Evolutionary conservation across 352 stramenopile species (phyloP).

Genomic region (Blastocystis sp.): DNA sequence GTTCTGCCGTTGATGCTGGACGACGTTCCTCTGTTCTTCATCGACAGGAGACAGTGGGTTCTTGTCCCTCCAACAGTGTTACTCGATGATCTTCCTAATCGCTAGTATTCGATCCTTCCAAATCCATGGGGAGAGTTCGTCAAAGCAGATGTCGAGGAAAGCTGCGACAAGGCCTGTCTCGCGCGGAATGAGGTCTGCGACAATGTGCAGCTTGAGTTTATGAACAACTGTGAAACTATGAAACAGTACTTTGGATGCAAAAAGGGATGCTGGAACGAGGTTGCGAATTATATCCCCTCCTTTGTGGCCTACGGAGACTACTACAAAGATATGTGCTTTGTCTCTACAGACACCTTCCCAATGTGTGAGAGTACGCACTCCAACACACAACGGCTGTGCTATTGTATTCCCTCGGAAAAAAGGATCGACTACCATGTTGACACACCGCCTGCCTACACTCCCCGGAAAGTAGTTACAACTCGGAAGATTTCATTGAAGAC

Average conservation of each 20-base stretch:
- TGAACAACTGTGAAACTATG: conserved; percentile 33
- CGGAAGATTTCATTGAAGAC: background rate
- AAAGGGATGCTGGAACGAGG: conserved; percentile 48
- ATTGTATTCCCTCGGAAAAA: background rate
- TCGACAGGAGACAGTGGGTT: background rate
- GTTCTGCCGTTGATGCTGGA: background rate
- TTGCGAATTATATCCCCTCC: background rate
- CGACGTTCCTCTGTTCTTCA: background rate
- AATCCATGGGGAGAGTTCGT: conserved; percentile 11
- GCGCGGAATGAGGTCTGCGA: background rate
- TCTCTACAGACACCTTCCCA: background rate
- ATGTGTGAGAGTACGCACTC: background rate
- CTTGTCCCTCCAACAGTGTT: background rate
- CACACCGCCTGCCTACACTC: background rate
- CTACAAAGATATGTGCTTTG: conserved; percentile 28
- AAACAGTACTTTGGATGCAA: conserved; percentile 12
- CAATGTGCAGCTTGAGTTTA: conserved; percentile 6
- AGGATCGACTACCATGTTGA: background rate
- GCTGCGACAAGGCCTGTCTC: background rate
- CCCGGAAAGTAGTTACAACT: background rate
- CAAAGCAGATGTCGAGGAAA: background rate
- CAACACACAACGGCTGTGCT: background rate
- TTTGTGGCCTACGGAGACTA: background rate
- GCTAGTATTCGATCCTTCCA: background rate
- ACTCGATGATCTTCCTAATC: background rate